phyloP scores from a whole-genome alignment of 331 rosid species.

The Erythrophleum ivorense region DNA sequence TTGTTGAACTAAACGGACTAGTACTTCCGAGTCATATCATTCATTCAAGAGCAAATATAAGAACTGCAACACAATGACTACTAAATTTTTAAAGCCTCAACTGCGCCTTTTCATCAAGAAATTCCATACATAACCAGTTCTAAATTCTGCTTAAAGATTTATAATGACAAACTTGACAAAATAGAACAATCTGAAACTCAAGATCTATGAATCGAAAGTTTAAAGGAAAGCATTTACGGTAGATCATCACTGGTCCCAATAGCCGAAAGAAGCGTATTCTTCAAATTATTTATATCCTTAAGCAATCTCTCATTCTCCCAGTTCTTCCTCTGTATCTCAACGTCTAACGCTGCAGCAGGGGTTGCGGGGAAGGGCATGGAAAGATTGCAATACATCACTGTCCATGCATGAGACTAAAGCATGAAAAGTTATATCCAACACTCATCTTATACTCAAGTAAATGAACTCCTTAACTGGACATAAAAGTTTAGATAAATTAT shows the following conservation, averaged over 20 bases:
- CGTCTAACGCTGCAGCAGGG: constrained; percentile 63
- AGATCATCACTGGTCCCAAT: constrained; percentile 47
- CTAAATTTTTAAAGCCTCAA: constrained; percentile 9
- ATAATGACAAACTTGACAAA: constrained; percentile 14
- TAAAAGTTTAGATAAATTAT: not conserved
- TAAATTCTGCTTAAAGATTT: not conserved
- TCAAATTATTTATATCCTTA: constrained; percentile 59
- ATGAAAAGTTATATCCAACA: constrained; percentile 13
- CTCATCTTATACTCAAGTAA: not conserved
- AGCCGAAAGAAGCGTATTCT: constrained; percentile 58
- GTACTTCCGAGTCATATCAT: constrained; percentile 8
- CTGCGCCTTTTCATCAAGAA: constrained; percentile 20
- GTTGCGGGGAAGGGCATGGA: constrained; percentile 20
- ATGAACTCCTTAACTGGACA: not conserved
- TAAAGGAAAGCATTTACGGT: constrained; percentile 41
- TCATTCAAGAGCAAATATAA: not conserved
- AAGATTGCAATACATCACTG: constrained; percentile 30
- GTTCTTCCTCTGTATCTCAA: constrained; percentile 51
- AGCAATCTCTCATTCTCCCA: constrained; percentile 67
- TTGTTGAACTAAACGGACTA: constrained; percentile 33
- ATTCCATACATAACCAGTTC: constrained; percentile 4
- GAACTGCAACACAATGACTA: constrained; percentile 10
- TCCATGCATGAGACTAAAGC: constrained; percentile 6
- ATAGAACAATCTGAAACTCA: constrained; percentile 4
- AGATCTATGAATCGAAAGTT: constrained; percentile 23